A percentile compares a stretch with the other conserved stretches of the same genome.
Evolutionary conservation across 805 yeast species (phyloP).

Genomic region (Starmerella riodocensis): DNA sequence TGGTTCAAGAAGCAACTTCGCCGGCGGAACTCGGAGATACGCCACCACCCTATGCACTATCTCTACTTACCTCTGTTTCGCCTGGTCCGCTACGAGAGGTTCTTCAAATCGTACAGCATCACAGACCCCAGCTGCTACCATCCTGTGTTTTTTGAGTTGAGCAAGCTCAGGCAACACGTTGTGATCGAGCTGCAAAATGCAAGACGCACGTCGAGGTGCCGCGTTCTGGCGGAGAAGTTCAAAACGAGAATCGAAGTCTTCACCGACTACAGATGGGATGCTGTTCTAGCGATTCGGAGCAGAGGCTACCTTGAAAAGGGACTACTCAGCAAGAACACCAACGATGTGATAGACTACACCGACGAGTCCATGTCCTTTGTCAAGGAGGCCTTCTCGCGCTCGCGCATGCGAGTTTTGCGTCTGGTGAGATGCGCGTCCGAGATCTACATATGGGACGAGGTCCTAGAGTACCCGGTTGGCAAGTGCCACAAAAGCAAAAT

Average conservation of each 20-base stretch:
- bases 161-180: neutral
- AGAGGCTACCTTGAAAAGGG: conserved; percentile 17
- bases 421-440: conserved; percentile 7
- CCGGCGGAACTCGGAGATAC: neutral
- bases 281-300: conserved; percentile 8
- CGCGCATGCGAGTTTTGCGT: conserved; percentile 4
- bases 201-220: neutral
- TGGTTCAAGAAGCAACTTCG: conserved; percentile 6
- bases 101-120: conserved; percentile 9
- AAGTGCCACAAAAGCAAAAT: neutral
- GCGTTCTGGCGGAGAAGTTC: conserved; percentile 8
- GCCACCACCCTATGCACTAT: conserved; percentile 2
- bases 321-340: conserved; percentile 9
- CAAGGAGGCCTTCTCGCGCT: conserved; percentile 10
- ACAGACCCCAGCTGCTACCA: neutral
- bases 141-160: conserved; percentile 3
- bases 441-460: conserved; percentile 14
- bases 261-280: conserved; percentile 17
- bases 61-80: conserved; percentile 10
- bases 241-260: neutral
- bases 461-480: conserved; percentile 11
- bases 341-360: conserved; percentile 13
- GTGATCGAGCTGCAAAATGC: conserved; percentile 1
- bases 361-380: conserved; percentile 13
- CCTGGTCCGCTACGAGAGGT: conserved; percentile 11